Evolutionary conservation across 129 eudicot species (phyloP), one percentile per base, ranked within the genome.

Genomic region (Lonicera japonica): DNA sequence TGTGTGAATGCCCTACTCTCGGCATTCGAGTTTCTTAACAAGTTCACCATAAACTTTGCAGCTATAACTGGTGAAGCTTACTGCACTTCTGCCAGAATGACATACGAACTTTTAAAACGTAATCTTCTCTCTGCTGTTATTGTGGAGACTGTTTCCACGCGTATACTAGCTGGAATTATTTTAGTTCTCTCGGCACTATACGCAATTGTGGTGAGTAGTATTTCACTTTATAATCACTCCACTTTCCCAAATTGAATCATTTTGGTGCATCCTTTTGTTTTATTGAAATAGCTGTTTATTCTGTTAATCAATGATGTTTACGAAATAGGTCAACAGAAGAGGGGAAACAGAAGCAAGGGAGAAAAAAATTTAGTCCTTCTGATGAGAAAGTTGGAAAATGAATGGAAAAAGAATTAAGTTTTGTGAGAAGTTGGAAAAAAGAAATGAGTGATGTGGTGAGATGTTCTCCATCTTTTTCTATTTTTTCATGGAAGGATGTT

Each of bases 41-140:
- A 94, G 69, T 94, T 94, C 76, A 88, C 99, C 60, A 77, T 94
- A 48, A 94, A 85, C 67, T 94, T 94, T 70, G 84, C 92, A 10
- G 99, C 99, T 6, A 88, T 94, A 66, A 94, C 99, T 15, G 99
- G 99, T 60, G 96, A 94, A 83, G 82, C 99, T 15, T 94, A 94
- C 73, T 88, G 96, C 77, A 70, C 80, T 25, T 84, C 95, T 72
- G 95, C 99, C 12, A 85, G 75, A 74, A 83, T 94, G 85, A 77
- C 96, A 0, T 94, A 85, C 61, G 99, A 94, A 69, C 95, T 94
- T 62, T 73, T 94, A 47, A 80, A 73, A 60, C 86, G 99, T 4
- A 94, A 94, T 78, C 95, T 94, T 79, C 80, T 94, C 18, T 85
- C 99, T 11, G 74, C 89, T 24, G 96, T 88, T 24, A 67, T 83